phyloP scores from a whole-genome alignment of 75 land plant species.

The Gnetum montanum region DNA sequence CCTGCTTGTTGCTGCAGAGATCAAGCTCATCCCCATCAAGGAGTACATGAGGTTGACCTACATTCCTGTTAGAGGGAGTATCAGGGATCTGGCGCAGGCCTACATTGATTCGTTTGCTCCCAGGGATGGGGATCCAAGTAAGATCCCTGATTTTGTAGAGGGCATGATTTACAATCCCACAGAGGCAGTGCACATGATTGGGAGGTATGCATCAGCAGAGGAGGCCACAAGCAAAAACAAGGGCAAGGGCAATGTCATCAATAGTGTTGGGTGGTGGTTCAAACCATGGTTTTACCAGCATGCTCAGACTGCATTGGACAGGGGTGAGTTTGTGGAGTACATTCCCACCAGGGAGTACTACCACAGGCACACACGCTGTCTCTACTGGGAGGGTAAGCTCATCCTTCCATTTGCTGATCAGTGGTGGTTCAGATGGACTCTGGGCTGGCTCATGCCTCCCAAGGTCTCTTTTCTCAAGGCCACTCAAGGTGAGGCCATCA shows the following conservation, averaged over 20 bases:
- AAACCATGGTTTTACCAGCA: conserved; percentile 98
- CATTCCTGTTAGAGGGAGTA: conserved; percentile 50
- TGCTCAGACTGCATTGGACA: conserved; percentile 76
- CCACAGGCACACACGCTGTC: conserved; percentile 87
- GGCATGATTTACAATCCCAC: conserved; percentile 75
- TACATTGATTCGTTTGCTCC: conserved; percentile 86
- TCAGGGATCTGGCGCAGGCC: conserved; percentile 76
- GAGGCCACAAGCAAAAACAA: conserved; percentile 92
- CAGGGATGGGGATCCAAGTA: conserved; percentile 77
- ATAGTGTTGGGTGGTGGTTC: conserved; percentile 89
- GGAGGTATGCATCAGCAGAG: conserved; percentile 77
- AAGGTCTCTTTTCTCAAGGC: conserved; percentile 96
- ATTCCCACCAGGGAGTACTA: conserved; percentile 91
- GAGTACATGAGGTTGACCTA: conserved; percentile 90
- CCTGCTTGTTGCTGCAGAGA: conserved; percentile 87
- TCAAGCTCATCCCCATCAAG: conserved; percentile 79
- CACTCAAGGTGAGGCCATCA: conserved; percentile 95
- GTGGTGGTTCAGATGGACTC: conserved; percentile 77
- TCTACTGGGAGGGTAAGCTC: conserved; percentile 98
- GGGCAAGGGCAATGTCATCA: conserved; percentile 76
- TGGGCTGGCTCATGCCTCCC: conserved; percentile 98
- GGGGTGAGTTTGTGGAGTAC: conserved; percentile 92
- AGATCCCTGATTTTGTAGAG: conserved; percentile 95
- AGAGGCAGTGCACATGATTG: conserved; percentile 81
- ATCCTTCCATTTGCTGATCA: conserved; percentile 94